Evolutionary conservation across 148 eudicot species (phyloP).

Genomic region (Chenopodium formosanum): DNA sequence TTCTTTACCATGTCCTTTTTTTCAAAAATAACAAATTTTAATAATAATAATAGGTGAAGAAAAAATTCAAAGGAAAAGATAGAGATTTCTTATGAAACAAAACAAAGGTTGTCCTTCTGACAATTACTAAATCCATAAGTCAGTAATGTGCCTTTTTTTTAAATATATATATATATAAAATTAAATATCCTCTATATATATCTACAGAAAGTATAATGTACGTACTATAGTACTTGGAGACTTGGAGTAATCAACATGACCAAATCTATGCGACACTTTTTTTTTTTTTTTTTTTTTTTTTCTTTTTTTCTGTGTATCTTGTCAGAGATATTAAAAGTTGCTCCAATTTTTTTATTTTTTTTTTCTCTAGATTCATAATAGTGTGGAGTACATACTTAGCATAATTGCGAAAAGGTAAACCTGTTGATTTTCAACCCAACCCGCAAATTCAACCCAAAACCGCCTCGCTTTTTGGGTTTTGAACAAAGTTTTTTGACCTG

Average conservation of each 20-base stretch:
- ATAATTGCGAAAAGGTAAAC: no score
- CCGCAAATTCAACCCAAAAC: no score
- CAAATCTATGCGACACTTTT: not conserved
- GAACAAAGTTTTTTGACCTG: no score
- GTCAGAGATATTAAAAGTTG: not conserved
- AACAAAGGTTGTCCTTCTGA: conserved; percentile 23
- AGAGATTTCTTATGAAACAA: conserved; percentile 20
- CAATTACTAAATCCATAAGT: conserved; percentile 26
- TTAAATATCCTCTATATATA: not conserved
- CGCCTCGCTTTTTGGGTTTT: no score
- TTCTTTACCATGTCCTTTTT: not conserved
- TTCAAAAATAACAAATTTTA: not conserved
- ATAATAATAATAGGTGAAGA: not conserved
- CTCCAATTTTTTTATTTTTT: not conserved
- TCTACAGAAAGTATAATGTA: not conserved
- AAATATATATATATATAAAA: no score
- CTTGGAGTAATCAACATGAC: not conserved
- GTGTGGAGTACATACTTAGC: no score
- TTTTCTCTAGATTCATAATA: no score
- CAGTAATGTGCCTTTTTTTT: not conserved
- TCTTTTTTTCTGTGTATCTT: not conserved
- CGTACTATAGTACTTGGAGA: not conserved
- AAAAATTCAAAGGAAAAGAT: conserved; percentile 12
- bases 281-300: no score
- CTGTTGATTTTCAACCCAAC: no score